phyloP scores from a whole-genome alignment of 331 rosid species.

The Malus hybrid region DNA sequence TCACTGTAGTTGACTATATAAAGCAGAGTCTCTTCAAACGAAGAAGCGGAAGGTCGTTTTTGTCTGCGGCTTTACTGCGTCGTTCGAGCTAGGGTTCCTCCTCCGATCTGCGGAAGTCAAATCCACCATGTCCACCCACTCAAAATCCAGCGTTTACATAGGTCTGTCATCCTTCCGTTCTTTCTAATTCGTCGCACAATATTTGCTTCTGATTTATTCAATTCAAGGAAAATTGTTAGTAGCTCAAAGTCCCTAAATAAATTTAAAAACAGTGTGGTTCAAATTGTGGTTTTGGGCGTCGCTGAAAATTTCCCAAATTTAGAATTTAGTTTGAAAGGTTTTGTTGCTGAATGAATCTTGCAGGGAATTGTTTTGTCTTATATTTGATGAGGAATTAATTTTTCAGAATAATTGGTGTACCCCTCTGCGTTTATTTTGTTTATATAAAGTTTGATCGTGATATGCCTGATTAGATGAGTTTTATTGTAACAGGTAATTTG shows the following conservation, averaged over 20 bases:
- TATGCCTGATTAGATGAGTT: neutral
- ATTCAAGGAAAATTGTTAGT: neutral
- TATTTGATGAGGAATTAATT: neutral
- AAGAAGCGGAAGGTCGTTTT: neutral
- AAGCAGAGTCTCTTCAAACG: neutral
- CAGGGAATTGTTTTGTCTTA: neutral
- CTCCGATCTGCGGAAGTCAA: slow-evolving; percentile 1
- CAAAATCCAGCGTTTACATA: slow-evolving; percentile 42
- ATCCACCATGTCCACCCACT: slow-evolving; percentile 29
- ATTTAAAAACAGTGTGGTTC: neutral
- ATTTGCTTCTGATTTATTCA: neutral
- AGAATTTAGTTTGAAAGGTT: neutral
- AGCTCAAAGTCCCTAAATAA: no score
- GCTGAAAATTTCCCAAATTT: neutral
- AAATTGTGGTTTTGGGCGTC: neutral
- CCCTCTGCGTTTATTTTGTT: neutral
- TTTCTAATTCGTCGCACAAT: neutral
- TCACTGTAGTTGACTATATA: neutral
- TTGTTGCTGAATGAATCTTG: neutral
- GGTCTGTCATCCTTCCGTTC: slow-evolving; percentile 19
- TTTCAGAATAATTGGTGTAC: neutral
- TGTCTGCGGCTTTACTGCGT: neutral
- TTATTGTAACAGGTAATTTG: slow-evolving; percentile 56
- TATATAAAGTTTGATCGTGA: no score
- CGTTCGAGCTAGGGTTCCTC: slow-evolving; percentile 12